These are phyloP conservation scores for Penicillium hesseltinei DNA, from an alignment of 2,329 filamentous ascomycete species.

Conservation along the genomic window DNA sequence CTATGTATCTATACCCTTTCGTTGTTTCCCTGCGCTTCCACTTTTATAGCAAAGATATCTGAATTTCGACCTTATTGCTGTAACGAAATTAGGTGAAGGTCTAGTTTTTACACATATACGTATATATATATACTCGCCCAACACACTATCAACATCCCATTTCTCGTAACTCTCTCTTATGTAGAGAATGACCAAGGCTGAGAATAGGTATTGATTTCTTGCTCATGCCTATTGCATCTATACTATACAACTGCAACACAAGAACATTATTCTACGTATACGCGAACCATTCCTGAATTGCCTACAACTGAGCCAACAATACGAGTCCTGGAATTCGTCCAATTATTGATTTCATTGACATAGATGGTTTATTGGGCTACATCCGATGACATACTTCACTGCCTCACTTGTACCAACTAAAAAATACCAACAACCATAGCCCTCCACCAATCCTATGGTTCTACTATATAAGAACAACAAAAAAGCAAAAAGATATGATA, in stretches of 20 bases:
- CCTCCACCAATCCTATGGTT: not conserved
- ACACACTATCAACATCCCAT: not conserved
- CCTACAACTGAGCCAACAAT: not conserved
- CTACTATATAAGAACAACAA: not conserved
- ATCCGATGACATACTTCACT: too few relatives aligned
- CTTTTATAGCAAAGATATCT: not conserved
- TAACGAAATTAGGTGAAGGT: not conserved
- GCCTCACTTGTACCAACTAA: not conserved
- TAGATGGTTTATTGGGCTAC: not conserved
- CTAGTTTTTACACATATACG: not conserved
- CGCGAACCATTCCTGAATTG: too few relatives aligned
- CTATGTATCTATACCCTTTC: not conserved
- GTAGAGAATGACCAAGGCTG: not conserved
- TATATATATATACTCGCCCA: not conserved
- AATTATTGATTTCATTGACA: too few relatives aligned
- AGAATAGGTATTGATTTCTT: not conserved
- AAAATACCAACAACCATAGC: not conserved
- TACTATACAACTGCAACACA: not conserved
- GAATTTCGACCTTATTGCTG: too few relatives aligned
- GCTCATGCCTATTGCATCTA: not conserved
- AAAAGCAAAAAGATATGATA: constrained; percentile 10
- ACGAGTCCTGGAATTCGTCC: not conserved
- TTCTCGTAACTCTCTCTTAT: not conserved
- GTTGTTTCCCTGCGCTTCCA: not conserved
- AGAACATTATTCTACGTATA: not conserved